A percentile compares a stretch with the other conserved stretches of the same genome.
Evolutionary conservation across 371 early-diverging fungal genomes (phyloP).

Genomic region (Gilbertella persicaria): DNA sequence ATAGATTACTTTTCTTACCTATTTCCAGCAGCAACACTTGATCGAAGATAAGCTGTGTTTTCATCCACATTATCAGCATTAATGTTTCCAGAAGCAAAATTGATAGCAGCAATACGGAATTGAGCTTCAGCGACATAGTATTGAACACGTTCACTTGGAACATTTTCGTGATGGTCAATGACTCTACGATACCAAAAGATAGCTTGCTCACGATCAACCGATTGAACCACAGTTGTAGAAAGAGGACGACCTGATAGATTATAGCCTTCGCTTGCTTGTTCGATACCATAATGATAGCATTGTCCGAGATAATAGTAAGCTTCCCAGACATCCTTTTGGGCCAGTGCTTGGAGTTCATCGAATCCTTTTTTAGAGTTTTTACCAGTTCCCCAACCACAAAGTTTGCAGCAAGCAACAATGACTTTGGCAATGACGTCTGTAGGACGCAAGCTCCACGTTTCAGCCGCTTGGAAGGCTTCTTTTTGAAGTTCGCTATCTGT

Average conservation of each 20-base stretch:
- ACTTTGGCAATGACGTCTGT: conserved; percentile 33
- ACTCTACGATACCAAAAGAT: conserved; percentile 65
- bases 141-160: conserved; percentile 6
- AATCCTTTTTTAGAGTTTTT: conserved; percentile 33
- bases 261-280: conserved; percentile 5
- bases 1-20: conserved; percentile 20
- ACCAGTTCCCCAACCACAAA: conserved; percentile 47
- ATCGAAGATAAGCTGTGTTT: conserved; percentile 13
- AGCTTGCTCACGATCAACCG: conserved; percentile 54
- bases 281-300: conserved; percentile 42
- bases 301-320: conserved; percentile 43
- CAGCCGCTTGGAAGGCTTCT: conserved; percentile 34
- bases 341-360: conserved; percentile 27
- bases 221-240: conserved; percentile 15
- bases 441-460: conserved; percentile 30
- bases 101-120: conserved; percentile 52
- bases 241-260: conserved; percentile 2
- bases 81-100: conserved; percentile 10
- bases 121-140: conserved; percentile 47
- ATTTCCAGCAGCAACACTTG: conserved; percentile 20
- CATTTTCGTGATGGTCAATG: conserved; percentile 27
- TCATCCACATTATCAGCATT: conserved; percentile 60
- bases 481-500: conserved; percentile 20
- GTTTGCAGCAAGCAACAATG: conserved; percentile 42
- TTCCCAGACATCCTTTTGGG: conserved; percentile 35